Percentiles rank a stretch among this genome's conserved stretches.
Evolutionary conservation across 805 yeast species (phyloP).

Genomic region (Candida patagonica): DNA sequence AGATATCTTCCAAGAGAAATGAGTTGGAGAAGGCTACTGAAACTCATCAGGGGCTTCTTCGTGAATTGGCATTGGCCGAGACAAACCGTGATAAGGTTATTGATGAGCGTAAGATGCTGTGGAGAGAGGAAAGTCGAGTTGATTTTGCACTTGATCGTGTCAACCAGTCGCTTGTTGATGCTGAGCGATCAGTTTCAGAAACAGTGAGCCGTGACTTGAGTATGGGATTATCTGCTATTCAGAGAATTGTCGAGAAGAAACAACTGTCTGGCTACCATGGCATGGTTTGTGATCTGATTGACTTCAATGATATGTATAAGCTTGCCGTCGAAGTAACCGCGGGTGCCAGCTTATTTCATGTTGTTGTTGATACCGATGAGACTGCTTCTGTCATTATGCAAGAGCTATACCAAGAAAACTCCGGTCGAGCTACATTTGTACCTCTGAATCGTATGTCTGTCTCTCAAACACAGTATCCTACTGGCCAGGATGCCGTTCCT

Average conservation of each 20-base stretch:
- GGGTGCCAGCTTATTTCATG: conserved; percentile 75
- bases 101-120: conserved; percentile 60
- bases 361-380: conserved; percentile 80
- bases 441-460: conserved; percentile 66
- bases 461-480: conserved; percentile 44
- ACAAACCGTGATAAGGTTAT: conserved; percentile 29
- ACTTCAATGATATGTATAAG: conserved; percentile 72
- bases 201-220: conserved; percentile 30
- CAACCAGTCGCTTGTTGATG: conserved; percentile 43
- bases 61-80: conserved; percentile 13
- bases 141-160: conserved; percentile 49
- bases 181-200: conserved; percentile 53
- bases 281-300: conserved; percentile 73
- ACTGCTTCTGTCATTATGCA: conserved; percentile 76
- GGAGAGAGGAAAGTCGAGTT: conserved; percentile 71
- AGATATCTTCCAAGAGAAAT: conserved; percentile 7
- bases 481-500: conserved; percentile 59
- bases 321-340: conserved; percentile 85
- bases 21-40: conserved; percentile 17
- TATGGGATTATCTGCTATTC: conserved; percentile 59
- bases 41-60: conserved; percentile 10
- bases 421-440: conserved; percentile 85
- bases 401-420: conserved; percentile 55
- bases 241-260: conserved; percentile 48
- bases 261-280: conserved; percentile 54